These are phyloP conservation scores for Stylonectria norvegica DNA, from an alignment of 2,329 filamentous ascomycete species.

Conservation along the genomic window DNA sequence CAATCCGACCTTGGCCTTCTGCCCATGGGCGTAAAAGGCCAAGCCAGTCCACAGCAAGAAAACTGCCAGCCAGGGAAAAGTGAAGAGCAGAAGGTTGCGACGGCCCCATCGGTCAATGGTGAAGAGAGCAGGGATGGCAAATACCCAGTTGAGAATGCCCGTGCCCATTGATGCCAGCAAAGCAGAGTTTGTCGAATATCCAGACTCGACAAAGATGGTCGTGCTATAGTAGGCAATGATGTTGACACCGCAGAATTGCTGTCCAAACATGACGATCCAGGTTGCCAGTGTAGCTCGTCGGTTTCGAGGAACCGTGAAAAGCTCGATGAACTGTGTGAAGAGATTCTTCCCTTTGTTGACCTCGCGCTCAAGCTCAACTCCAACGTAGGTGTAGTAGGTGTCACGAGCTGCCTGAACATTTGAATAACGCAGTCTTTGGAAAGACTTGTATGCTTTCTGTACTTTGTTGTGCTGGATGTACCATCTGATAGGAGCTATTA, in stretches of 20 bases:
- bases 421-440: constrained; percentile 43
- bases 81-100: constrained; percentile 50
- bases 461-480: constrained; percentile 48
- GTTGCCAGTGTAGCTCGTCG: constrained; percentile 31
- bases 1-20: constrained; percentile 24
- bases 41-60: constrained; percentile 51
- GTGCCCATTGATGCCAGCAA: constrained; percentile 53
- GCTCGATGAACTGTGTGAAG: constrained; percentile 23
- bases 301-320: constrained; percentile 33
- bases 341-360: constrained; percentile 25
- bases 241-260: constrained; percentile 41
- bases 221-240: constrained; percentile 54
- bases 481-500: constrained; percentile 48
- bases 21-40: constrained; percentile 39
- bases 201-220: constrained; percentile 39
- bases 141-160: constrained; percentile 53
- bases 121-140: constrained; percentile 53
- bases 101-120: constrained; percentile 57
- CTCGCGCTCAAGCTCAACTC: constrained; percentile 25
- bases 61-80: constrained; percentile 54
- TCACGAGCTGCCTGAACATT: constrained; percentile 47
- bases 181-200: constrained; percentile 38
- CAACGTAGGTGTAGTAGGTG: constrained; percentile 44
- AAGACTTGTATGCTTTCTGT: constrained; percentile 41
- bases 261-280: constrained; percentile 32